Evolutionary conservation across 2,329 filamentous ascomycete species (phyloP), one percentile per base, ranked within the genome.

Genomic region (Hypoxylon sp.): DNA sequence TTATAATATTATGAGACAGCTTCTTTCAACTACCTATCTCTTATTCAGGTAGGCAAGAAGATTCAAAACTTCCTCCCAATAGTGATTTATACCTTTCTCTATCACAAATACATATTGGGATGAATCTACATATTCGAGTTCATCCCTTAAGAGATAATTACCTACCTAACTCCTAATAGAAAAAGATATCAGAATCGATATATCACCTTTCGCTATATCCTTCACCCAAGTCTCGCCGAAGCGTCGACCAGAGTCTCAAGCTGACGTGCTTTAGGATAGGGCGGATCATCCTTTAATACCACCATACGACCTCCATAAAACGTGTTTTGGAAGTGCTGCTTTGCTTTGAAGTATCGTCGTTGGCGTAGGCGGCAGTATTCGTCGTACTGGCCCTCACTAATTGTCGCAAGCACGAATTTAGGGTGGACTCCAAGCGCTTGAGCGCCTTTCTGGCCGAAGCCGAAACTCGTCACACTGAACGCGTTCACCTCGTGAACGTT

Each of bases 371-470:
- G 52, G 13, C 45, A 25, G 19, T 74, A 74, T 51, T 60, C 64
- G 10, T 53, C 67, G 30, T 73, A 78, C 28, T 30, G 28, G 2
- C 55, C 48, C 60, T 64, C 58, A 1, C 48, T 45, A 1, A 78
- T 51, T 5, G 78, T 74, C 0, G 77, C 79, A 30, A 78, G 79
- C 2, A 82, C 73, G 61, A 77, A 80, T 43, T 70, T 75, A 0
- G 81, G 77, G 9, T 77, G 69, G 0, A 82, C 77, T 0, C 78
- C 75, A 11, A 83, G 68, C 1, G 73, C 77, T 55, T 81, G 74
- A 0, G 75, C 80, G 4, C 81, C 80, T 65, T 84, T 83, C 68
- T 83, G 81, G 0, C 81, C 81, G 63, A 83, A 84, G 0, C 81
- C 82, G 57, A 84, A 84, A 1, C 78, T 81, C 2, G 78, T 82